Evolutionary conservation across 345 rosid genomes (phyloP).

Genomic region (Odontarrhena argentea): DNA sequence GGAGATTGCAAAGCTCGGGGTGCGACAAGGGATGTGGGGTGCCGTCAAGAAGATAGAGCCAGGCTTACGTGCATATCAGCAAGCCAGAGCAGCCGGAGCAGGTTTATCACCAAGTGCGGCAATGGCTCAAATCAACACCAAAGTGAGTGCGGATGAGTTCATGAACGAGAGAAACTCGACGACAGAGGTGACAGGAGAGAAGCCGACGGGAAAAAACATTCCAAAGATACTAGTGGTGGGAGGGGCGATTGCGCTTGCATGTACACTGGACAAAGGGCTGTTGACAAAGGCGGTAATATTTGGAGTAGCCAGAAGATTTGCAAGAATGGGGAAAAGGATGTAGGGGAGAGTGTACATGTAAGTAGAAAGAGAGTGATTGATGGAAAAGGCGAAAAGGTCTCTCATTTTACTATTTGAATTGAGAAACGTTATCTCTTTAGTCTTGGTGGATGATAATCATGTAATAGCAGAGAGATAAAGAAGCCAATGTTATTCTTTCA

Average conservation of each 20-base stretch:
- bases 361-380: conserved; percentile 21
- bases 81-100: conserved; percentile 58
- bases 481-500: conserved; percentile 22
- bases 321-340: conserved; percentile 76
- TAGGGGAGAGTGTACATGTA: conserved; percentile 41
- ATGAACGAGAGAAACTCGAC: conserved; percentile 52
- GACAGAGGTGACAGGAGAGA: conserved; percentile 38
- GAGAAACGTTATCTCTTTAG: conserved; percentile 16
- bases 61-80: conserved; percentile 73
- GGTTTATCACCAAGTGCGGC: conserved; percentile 61
- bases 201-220: conserved; percentile 51
- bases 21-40: conserved; percentile 99
- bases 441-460: conserved; percentile 31
- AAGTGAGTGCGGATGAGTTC: conserved; percentile 69
- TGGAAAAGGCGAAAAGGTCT: conserved; percentile 18
- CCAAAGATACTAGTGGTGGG: conserved; percentile 74
- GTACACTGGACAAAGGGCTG: conserved; percentile 82
- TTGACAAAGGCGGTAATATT: conserved; percentile 89
- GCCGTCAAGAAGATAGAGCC: conserved; percentile 95
- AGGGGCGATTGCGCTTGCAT: conserved; percentile 92
- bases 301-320: conserved; percentile 90
- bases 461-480: conserved; percentile 22
- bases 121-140: conserved; percentile 89
- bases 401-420: conserved; percentile 19
- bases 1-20: conserved; percentile 95